phyloP scores from a whole-genome alignment of 352 stramenopile species.

The Thraustotheca clavata region DNA sequence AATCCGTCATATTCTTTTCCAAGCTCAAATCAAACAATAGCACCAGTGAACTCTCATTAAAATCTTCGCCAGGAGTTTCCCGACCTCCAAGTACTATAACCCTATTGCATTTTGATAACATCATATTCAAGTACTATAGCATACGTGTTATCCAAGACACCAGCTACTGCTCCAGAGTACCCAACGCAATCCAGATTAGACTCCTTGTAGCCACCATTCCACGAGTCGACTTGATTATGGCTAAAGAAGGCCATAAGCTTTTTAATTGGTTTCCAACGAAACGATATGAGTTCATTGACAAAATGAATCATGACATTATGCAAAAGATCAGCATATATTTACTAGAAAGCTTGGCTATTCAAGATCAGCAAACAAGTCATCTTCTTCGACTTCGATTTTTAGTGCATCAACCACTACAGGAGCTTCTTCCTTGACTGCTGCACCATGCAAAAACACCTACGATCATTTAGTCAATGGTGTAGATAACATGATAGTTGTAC shows the following conservation, averaged over 20 bases:
- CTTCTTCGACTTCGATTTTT: conserved; percentile 52
- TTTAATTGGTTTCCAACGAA: too few species aligned
- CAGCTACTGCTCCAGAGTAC: conserved; percentile 3
- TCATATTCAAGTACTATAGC: neutral
- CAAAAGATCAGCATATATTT: too few species aligned
- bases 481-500: neutral
- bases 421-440: conserved; percentile 32
- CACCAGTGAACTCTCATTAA: conserved; percentile 25
- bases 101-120: conserved; percentile 26
- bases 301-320: too few species aligned
- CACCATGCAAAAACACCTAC: conserved; percentile 50
- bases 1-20: conserved; percentile 41
- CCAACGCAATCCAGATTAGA: neutral
- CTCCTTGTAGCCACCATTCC: conserved; percentile 8
- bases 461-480: neutral
- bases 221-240: conserved; percentile 14
- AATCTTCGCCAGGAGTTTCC: conserved; percentile 30
- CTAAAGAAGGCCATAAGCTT: conserved; percentile 22
- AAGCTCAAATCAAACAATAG: conserved; percentile 51
- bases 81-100: conserved; percentile 49
- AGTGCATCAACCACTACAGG: conserved; percentile 31
- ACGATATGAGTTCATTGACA: too few species aligned
- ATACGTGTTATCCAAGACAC: conserved; percentile 3
- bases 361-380: conserved; percentile 79
- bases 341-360: too few species aligned